Evolutionary conservation across 2,329 filamentous ascomycete genomes (phyloP), one percentile per base, ranked within the genome.

Genomic region (Rhinocladiella similis): DNA sequence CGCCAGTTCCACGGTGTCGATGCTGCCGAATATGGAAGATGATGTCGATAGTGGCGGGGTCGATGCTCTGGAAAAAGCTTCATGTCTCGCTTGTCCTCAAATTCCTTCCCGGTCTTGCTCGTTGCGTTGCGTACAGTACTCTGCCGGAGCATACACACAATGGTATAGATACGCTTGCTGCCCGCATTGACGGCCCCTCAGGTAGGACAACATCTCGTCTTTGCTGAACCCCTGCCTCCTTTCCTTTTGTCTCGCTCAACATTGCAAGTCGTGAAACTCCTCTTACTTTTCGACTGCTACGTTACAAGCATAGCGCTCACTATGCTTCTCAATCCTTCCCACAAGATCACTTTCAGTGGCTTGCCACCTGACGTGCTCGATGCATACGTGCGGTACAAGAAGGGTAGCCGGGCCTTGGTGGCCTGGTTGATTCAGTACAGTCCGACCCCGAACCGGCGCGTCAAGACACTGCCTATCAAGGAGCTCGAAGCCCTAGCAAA

Each of bases 321-420:
- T n/a, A 66, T 66, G 63, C 56, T 64, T 13, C 60, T 65, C 48
- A 62, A 63, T 49, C 53, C 60, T 1, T 62, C 63, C 1, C 63
- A 67, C 42, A 54, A 62, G 20, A 46, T 63, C 50, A 63, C 56
- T 16, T 60, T 58, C 48, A 63, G 63, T 45, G 59, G 60, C 7
- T 56, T 68, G 9, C 63, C 66, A n/a, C 61, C 63, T 2, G 56
- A 63, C 18, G 50, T 67, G 14, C 59, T 65, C 12, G 63, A 65
- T 50, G 53, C 60, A 3, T 68, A 68, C 57, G 60, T 68, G 5
- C 62, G 63, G 13, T 68, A 68, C 55, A 68, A 68, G 56, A 59
- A 67, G 57, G 65, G 63, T 20, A 69, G 64, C 3, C 56, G 61
- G 29, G 66, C 66, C 12, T 59, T 69, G 13, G 56, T 68, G 29